These are phyloP conservation scores for Ustilago crameri DNA, from an alignment of 1,284 basidiomycete genomes.

Conservation along the genomic window DNA sequence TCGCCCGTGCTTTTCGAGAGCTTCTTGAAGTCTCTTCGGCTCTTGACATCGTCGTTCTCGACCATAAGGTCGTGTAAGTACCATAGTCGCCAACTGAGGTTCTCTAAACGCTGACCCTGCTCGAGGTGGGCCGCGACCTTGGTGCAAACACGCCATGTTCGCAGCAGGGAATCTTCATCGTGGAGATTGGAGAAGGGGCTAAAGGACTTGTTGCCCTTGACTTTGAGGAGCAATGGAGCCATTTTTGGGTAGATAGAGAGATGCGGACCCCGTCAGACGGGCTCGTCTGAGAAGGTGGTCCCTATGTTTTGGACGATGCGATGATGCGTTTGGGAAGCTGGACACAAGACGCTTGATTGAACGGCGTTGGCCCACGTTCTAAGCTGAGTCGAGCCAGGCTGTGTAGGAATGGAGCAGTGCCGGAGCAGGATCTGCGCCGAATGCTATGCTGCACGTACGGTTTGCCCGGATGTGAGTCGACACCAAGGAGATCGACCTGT, in stretches of 20 bases:
- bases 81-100: constrained; percentile 60
- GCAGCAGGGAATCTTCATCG: constrained; percentile 51
- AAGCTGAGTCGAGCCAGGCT: too few relatives aligned
- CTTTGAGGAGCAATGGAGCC: constrained; percentile 47
- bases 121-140: constrained; percentile 58
- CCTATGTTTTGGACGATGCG: neutral
- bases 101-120: constrained; percentile 60
- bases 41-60: constrained; percentile 49
- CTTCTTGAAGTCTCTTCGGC: constrained; percentile 41
- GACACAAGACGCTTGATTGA: neutral
- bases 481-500: too few relatives aligned
- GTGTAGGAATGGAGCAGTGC: too few relatives aligned
- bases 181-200: constrained; percentile 54
- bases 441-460: too few relatives aligned
- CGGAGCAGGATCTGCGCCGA: too few relatives aligned
- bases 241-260: constrained; percentile 9
- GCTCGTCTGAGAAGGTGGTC: constrained; percentile 5
- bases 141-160: constrained; percentile 52
- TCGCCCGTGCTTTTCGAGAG: constrained; percentile 47
- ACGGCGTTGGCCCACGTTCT: too few relatives aligned
- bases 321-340: neutral
- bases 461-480: too few relatives aligned
- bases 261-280: constrained; percentile 3
- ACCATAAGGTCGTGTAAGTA: constrained; percentile 53
- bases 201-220: constrained; percentile 60